Base-by-base conservation (phyloP, 805 yeast species). In the Barnettozyma californica region DNA sequence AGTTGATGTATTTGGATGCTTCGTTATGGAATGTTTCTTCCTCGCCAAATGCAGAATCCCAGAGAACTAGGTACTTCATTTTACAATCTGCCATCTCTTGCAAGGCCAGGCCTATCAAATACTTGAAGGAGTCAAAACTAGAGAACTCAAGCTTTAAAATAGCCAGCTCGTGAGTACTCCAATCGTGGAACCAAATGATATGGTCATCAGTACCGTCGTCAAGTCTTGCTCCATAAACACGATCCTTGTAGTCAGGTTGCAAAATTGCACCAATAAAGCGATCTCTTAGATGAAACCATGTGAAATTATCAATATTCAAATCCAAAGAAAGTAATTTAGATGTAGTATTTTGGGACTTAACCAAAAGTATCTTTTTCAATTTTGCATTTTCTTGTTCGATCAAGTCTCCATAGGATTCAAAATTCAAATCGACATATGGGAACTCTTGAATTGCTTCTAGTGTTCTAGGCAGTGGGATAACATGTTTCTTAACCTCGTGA, bases 161-260 rank as follows among this genome's bases (percentile, higher is more conserved):
- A 2, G 64, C 53, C 31, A 72, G 50, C 8, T 55, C 40, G 29
- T 61, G 54, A 13, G 52, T 65, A 41, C 61, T 63, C 71, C 74
- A 72, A 40, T 73, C 72, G 46, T 71, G 75, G 41, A 64, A 67
- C 80, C 80, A 78, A 14, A 72, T 53, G 9, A 72, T 59, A 53
- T 71, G 76, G 20, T 70, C 66, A 6, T 49, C 43, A 1, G 57
- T 42, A 0, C 55, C 59, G 21, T 56, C 53, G 14, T 49, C 35
- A 9, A 57, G 56, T 1, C 61, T 55, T 2, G 50, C 59, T 7
- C 75, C 76, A 50, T 65, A 68, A 10, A 44, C 41, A 5, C 50
- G 46, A 7, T 46, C 20, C 16, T 49, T 46, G 40, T 49, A 23
- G n/a, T 49, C 50, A 11, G 60, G 44, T 8, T 19, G 6, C 34